Conservation (phyloP, 495 filamentous ascomycete species). For the Neurospora sp. region DNA sequence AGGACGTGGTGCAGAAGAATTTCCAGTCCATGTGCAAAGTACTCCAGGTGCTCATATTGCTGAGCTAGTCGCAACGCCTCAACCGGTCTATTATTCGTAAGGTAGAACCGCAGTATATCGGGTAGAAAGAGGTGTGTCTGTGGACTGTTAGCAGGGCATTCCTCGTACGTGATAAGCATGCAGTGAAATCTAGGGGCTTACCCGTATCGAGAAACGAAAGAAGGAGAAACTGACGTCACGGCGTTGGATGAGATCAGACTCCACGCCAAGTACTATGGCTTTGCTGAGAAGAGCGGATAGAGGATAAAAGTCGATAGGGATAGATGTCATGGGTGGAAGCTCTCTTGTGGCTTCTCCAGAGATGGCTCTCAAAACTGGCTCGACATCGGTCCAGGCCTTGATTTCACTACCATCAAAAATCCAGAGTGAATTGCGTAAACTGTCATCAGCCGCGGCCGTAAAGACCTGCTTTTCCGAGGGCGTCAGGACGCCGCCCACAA, state of each 20-base stretch:
- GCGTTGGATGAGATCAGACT: conserved; percentile 83
- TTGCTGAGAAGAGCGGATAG: conserved; percentile 76
- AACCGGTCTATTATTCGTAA: conserved; percentile 58
- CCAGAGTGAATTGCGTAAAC: conserved; percentile 83
- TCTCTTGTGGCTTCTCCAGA: conserved; percentile 49
- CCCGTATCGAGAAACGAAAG: conserved; percentile 72
- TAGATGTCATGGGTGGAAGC: conserved; percentile 51
- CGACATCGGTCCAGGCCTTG: conserved; percentile 82
- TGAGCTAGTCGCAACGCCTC: conserved; percentile 70
- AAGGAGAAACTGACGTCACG: conserved; percentile 82
- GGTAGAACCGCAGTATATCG: conserved; percentile 66
- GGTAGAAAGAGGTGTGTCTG: conserved; percentile 87
- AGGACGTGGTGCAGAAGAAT: conserved; percentile 87
- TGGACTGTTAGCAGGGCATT: conserved; percentile 1
- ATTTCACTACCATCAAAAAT: conserved; percentile 79
- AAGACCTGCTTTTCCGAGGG: background rate
- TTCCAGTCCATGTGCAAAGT: conserved; percentile 88
- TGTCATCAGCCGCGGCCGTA: conserved; percentile 30
- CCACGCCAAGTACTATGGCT: conserved; percentile 80
- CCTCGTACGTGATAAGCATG: background rate
- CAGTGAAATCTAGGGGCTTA: conserved; percentile 27
- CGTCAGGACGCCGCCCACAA: conserved; percentile 15
- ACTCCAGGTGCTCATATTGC: conserved; percentile 73
- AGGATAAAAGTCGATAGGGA: conserved; percentile 83
- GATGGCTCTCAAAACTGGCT: conserved; percentile 65